Conservation (phyloP, 805 yeast species). For the Pichia gijzeniarum region DNA sequence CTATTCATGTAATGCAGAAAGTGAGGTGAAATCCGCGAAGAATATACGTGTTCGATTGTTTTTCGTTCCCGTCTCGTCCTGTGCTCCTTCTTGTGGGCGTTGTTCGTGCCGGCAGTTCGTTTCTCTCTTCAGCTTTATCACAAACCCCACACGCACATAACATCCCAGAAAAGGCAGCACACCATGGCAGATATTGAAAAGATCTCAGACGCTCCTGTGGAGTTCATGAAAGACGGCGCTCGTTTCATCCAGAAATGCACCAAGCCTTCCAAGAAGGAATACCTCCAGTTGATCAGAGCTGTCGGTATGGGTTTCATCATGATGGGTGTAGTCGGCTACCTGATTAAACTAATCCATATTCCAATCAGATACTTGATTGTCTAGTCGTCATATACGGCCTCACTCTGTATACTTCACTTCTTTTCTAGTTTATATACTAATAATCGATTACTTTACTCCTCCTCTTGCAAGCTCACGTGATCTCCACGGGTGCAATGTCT, state of each 20-base stretch:
- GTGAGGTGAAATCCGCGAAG: neutral
- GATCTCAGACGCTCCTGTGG: conserved; percentile 79
- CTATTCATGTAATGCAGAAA: neutral
- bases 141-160: no score
- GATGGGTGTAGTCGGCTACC: conserved; percentile 97
- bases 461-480: no score
- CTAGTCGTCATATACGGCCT: conserved; percentile 29
- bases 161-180: neutral
- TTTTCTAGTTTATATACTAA: neutral
- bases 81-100: no score
- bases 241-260: conserved; percentile 87
- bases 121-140: no score
- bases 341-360: conserved; percentile 87
- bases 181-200: conserved; percentile 50
- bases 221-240: conserved; percentile 85
- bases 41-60: neutral
- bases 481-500: no score
- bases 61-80: no score
- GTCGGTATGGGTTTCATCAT: conserved; percentile 95
- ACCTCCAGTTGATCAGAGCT: conserved; percentile 81
- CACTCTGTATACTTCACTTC: neutral
- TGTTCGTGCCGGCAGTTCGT: no score
- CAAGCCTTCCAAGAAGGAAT: conserved; percentile 89
- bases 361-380: conserved; percentile 96
- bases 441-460: no score